Base-by-base conservation (phyloP, 78 protist genomes). In the Mantamonas sphyraenae region DNA sequence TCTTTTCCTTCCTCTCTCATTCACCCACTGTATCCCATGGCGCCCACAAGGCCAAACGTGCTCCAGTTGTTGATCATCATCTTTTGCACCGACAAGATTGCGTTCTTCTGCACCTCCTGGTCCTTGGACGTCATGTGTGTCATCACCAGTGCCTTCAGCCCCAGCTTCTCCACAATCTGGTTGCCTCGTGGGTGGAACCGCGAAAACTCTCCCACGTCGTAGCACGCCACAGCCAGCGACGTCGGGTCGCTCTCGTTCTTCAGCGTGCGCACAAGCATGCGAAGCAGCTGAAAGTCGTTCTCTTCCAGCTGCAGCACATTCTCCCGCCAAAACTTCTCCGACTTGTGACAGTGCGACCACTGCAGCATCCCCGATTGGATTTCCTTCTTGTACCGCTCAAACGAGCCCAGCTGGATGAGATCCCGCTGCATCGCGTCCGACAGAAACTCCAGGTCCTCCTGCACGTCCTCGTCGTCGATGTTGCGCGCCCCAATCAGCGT, bases 341-440 rank as follows among this genome's bases (percentile, higher is more conserved):
- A 67, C 37, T 75, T 82, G 81, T 94, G 98, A 16, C 74, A 80
- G 50, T 96, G 94, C 35, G 88, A 60, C 97, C 98, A 94, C 61
- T 78, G 82, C 38, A 94, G 75, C 26, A 40, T 65, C 26, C 90
- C 82, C 12, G 93, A 37, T 28, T 19, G 30, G 19, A 82, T 37
- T 43, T 91, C 96, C 31, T 59, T 38, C 30, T 65, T 68, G 82
- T 92, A 89, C 62, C 55, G 47, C 61, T 87, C 77, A n/a, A 76
- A 74, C 37, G 84, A 65, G 59, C 85, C 80, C 72, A 83, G 66
- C 8, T 38, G 69, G 26, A 59, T 62, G 51, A 79, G 68, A 56
- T 80, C 61, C 26, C 16, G n/a, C 12, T 71, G 70, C 17, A 86
- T 53, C 16, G 56, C 73, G 28, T 74, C 73, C 34, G 43, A 20